Base-by-base conservation (phyloP, 2,329 filamentous ascomycete genomes). In the Graphiopsis chlorocephala region DNA sequence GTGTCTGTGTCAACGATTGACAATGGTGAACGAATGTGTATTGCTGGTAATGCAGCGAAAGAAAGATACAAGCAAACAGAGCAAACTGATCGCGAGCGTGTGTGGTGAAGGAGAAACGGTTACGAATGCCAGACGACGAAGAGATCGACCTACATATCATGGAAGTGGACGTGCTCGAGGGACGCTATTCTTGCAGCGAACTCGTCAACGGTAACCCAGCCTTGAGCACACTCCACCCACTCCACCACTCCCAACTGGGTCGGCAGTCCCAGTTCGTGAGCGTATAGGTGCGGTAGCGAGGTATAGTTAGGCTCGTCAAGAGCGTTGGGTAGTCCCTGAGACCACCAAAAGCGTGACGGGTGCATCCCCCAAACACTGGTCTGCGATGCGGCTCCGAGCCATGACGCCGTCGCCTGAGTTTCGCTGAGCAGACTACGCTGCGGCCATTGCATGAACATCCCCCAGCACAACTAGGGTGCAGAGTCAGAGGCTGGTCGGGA, bases 131-230 rank as follows among this genome's bases (percentile, higher is more conserved):
- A 42, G 58, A 28, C 6, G 33, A 28, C 42, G 28, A 20, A 55
- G 48, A 55, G 48, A 55, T 62, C 60, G 31, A 62, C 60, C 60
- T 62, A 62, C 59, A 61, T 62, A 62, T 53, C 48, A 53, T 33
- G 33, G 28, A 23, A 15, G 33, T 12, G 60, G 60, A 62, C 60
- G 60, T 62, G 60, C 60, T 38, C 17, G 31, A 55, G 23, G 23
- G 17, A 26, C 55, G 35, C 55, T 58, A 58, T 35, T 28, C 25
- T 58, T 35, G 55, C 55, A 15, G 25, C 25, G 48, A 62, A 62
- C 48, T 55, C 35, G 60, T 62, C 60, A 62, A 62, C 60, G 60
- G 58, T 23, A 53, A 50, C 60, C 48, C 60, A 55, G 33, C 48
- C 60, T 45, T 23, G 60, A 45, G 60, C 60, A 62, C 60, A 50